Evolutionary conservation across 306 rosid species (phyloP), one percentile per base, ranked within the genome.

Genomic region (Gastrolobium villosum): DNA sequence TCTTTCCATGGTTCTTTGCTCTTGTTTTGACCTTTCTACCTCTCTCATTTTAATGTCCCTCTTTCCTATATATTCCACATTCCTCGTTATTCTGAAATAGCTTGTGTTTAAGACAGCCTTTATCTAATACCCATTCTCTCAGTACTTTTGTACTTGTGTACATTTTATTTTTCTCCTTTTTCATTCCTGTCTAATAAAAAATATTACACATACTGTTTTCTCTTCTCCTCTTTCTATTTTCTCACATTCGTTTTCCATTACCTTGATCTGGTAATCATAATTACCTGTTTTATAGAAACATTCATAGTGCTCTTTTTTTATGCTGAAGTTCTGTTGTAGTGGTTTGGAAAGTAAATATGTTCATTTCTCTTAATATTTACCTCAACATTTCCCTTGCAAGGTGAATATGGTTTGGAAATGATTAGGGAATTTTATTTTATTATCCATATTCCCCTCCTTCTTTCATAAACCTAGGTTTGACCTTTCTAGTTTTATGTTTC

Each of bases 401-500:
- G 31, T 40, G 56, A 28, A 39, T 40, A 56, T 54, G 28, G 3
- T 34, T 11, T 44, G 62, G 53, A 62, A 53, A 14, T 82, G 45
- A 39, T 62, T 36, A 26, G 69, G 78, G 9, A 70, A 79, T 45
- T 35, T 36, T 57, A 26, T 41, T 62, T 20, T 37, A 11, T 52
- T 15, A 35, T 44, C 63, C 10, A 11, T 14, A 13, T 36, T 61
- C 70, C 55, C 46, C 82, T 61, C 10, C 52, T 70, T 76, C 66
- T 77, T 64, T 10, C 72, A 41, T 64, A 64, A 15, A 82, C 26
- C 60, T n/a, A 56, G 65, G 41, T 77, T 65, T 64, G 37, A 10
- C 70, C 57, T 30, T 64, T 28, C 26, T 34, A 4, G 52, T 20
- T 71, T 34, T 14, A 34, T 31, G 3, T 1, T 4, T 55, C 14